Percentiles rank a stretch among this genome's conserved stretches.
phyloP scores from a whole-genome alignment of 495 filamentous ascomycete species.

The Penicillium steckii region DNA sequence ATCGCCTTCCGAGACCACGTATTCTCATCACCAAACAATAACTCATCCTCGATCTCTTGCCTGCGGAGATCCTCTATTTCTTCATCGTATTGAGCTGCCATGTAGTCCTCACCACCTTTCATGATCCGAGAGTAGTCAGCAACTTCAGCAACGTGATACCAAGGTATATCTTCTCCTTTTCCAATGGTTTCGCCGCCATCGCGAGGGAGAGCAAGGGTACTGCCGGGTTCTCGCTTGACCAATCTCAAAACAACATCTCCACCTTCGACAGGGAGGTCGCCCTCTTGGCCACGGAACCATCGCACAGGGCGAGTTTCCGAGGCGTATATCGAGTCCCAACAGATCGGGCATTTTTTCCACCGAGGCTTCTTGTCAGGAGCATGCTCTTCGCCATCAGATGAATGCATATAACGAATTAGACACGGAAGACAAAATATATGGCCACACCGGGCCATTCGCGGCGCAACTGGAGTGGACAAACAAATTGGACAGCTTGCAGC shows the following conservation, averaged over 20 bases:
- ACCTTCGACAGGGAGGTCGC: slow-evolving; percentile 72
- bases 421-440: slow-evolving; percentile 97
- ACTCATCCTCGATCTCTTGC: slow-evolving; percentile 84
- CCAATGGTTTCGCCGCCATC: slow-evolving; percentile 73
- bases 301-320: slow-evolving; percentile 87
- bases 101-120: slow-evolving; percentile 89
- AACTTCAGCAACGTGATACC: slow-evolving; percentile 92
- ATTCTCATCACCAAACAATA: slow-evolving; percentile 89
- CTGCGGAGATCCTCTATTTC: slow-evolving; percentile 72
- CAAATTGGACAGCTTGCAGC: slow-evolving; percentile 89
- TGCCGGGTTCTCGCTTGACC: slow-evolving; percentile 73
- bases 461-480: slow-evolving; percentile 84
- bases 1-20: slow-evolving; percentile 89
- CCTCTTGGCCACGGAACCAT: slow-evolving; percentile 90
- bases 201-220: slow-evolving; percentile 80
- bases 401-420: slow-evolving; percentile 93
- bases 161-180: slow-evolving; percentile 75
- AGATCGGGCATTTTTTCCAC: slow-evolving; percentile 96
- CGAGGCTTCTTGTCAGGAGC: slow-evolving; percentile 67
- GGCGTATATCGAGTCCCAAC: slow-evolving; percentile 84
- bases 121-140: slow-evolving; percentile 94
- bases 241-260: slow-evolving; percentile 86
- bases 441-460: slow-evolving; percentile 95
- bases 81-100: slow-evolving; percentile 70
- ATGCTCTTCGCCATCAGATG: slow-evolving; percentile 63